Evolutionary conservation across 75 land plant species (phyloP), one percentile per base, ranked within the genome.

Genomic region (Ceratopteris richardii): DNA sequence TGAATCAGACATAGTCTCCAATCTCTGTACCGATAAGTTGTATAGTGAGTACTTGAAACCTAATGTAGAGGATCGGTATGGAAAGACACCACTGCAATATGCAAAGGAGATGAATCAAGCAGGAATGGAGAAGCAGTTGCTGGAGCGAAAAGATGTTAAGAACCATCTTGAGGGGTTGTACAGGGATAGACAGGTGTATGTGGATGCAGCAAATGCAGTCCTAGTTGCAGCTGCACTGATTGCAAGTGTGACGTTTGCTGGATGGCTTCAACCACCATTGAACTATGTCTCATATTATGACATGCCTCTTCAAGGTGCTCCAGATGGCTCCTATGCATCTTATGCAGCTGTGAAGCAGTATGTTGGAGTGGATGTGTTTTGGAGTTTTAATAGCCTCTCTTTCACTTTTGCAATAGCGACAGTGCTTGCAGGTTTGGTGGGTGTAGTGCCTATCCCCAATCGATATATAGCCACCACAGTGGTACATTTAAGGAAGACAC

Each of bases 351-450:
- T 18, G 22, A 18, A 3, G 33, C 18, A 58, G 39, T 9, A 41
- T 39, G 54, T 55, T 7, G 22, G 7, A 10, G 21, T 62, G 1
- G 28, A 43, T 19, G 22, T 62, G 29, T 69, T 69, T 57, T 61
- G 64, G 72, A 11, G 50, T 0, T 69, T 52, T 56, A 62, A 69
- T 64, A 69, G 59, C 36, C 14, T 69, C 50, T 69, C 72, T 21
- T 69, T 69, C 57, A 61, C 54, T 42, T 69, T 55, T 54, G 56
- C 66, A 21, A 46, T 69, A 14, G 72, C 66, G 13, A 54, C 64
- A 6, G 44, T 61, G 14, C 31, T 61, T 9, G 57, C 65, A 20
- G 57, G 46, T 14, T 57, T 64, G 9, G 50, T 57, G 14, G 57
- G 50, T 5, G 58, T 69, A 47, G 29, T 69, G 33, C 72, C 72